Base-by-base conservation (phyloP, 192 early-diverging fungal species). In the Coemansia sp. region DNA sequence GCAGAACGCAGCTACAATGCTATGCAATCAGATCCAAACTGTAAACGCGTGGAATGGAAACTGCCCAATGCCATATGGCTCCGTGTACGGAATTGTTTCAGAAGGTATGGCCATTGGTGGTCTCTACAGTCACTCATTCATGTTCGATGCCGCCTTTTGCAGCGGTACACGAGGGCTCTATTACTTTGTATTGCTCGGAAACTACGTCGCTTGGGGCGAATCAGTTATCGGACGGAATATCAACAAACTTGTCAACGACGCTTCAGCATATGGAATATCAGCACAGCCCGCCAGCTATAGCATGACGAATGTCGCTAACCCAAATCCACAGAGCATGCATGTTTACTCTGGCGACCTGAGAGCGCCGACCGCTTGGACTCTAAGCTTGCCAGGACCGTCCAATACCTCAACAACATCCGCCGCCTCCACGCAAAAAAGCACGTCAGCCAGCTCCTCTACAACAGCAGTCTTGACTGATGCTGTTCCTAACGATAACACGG, bases 131-230 rank as follows among this genome's bases (percentile, higher is more conserved):
- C 72, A 75, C 51, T 41, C 62, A 9, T 56, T 65, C 16, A 56
- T 64, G 18, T 59, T 44, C 20, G 67, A 66, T 48, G 30, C 46
- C 30, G 30, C 53, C 33, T 55, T 67, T 46, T 73, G 71, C 18
- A 60, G 64, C 15, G 48, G 58, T 30, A 45, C 33, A 44, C 35
- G 66, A 10, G 46, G 55, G 0, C 36, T 75, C 24, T 58, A 75
- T 41, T 65, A 64, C 34, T 75, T 64, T 43, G 63, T 66, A 15
- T 1, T 68, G 33, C 62, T 75, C 3, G 52, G 44, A 4, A 58
- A 68, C 49, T 75, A 68, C 10, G 57, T 68, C 43, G 49, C 43
- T 2, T 75, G 67, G 67, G 72, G 66, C 15, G 53, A 64, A 24
- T 58, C 39, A 6, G 62, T 75, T 18, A 41, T 63, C 21, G 66